phyloP scores from a whole-genome alignment of 768 basidiomycete genomes.

The Kwoniella mangroviensis region DNA sequence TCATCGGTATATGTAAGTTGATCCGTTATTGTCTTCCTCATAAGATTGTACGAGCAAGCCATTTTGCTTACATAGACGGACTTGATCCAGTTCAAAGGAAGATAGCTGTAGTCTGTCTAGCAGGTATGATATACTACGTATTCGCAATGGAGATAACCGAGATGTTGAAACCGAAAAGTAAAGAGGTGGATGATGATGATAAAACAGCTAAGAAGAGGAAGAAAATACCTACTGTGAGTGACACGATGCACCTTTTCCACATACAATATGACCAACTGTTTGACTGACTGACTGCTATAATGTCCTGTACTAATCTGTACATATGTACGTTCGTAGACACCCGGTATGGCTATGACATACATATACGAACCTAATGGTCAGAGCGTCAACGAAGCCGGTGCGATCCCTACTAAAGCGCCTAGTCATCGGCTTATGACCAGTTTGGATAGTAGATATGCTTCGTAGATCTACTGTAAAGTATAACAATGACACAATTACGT shows the following conservation, averaged over 20 bases:
- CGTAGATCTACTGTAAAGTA: conserved; percentile 5
- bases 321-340: conserved; percentile 26
- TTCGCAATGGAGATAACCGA: conserved; percentile 39
- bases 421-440: conserved; percentile 44
- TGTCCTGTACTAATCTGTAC: not conserved
- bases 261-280: too few relatives aligned
- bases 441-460: conserved; percentile 45
- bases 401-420: conserved; percentile 44
- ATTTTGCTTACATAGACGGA: too few relatives aligned
- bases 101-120: conserved; percentile 37
- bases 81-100: conserved; percentile 34
- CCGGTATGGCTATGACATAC: conserved; percentile 53
- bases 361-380: conserved; percentile 38
- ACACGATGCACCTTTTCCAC: too few relatives aligned
- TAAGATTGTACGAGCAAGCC: too few relatives aligned
- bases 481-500: too few relatives aligned
- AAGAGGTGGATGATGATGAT: conserved; percentile 30
- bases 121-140: conserved; percentile 41
- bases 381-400: conserved; percentile 29
- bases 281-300: not conserved
- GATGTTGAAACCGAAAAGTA: conserved; percentile 29
- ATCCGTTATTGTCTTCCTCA: too few relatives aligned
- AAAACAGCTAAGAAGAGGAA: conserved; percentile 29
- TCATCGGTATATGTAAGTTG: conserved; percentile 46
- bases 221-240: conserved; percentile 43